These are phyloP conservation scores for Diospyros kaki DNA, from an alignment of 148 eudicot genomes.

Conservation along the genomic window DNA sequence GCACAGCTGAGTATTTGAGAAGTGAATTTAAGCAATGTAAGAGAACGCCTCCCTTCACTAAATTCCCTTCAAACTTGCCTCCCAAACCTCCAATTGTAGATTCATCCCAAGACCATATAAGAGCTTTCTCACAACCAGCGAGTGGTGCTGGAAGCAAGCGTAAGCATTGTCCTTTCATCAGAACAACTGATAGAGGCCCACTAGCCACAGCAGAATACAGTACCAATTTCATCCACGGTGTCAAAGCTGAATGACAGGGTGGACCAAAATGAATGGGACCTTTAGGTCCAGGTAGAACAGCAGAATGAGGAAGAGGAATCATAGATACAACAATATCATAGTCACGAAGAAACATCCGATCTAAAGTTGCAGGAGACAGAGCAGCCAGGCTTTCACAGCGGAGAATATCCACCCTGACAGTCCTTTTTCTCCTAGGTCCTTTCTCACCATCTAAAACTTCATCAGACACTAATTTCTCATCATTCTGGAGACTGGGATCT, in stretches of 20 bases:
- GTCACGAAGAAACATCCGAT: constrained; percentile 78
- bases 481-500: constrained; percentile 31
- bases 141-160: constrained; percentile 94
- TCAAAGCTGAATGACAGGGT: constrained; percentile 87
- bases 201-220: constrained; percentile 67
- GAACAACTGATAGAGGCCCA: constrained; percentile 90
- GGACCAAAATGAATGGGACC: constrained; percentile 98
- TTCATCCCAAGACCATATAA: constrained; percentile 98
- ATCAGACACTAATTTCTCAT: constrained; percentile 31
- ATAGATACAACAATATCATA: constrained; percentile 89
- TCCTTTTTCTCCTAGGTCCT: constrained; percentile 44
- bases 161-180: constrained; percentile 92
- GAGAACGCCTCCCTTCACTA: constrained; percentile 81
- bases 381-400: constrained; percentile 96
- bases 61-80: constrained; percentile 79
- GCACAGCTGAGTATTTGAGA: constrained; percentile 80
- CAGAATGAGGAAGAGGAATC: constrained; percentile 91
- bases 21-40: constrained; percentile 93
- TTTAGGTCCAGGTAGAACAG: constrained; percentile 83
- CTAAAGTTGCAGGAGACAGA: constrained; percentile 76
- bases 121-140: constrained; percentile 94
- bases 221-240: constrained; percentile 97
- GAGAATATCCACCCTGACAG: constrained; percentile 81
- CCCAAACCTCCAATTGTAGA: constrained; percentile 89
- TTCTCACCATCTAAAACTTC: constrained; percentile 26